Percentiles rank a stretch among this genome's conserved stretches.
phyloP scores from a whole-genome alignment of 2,329 filamentous ascomycete species.

The Meredithiella fracta region DNA sequence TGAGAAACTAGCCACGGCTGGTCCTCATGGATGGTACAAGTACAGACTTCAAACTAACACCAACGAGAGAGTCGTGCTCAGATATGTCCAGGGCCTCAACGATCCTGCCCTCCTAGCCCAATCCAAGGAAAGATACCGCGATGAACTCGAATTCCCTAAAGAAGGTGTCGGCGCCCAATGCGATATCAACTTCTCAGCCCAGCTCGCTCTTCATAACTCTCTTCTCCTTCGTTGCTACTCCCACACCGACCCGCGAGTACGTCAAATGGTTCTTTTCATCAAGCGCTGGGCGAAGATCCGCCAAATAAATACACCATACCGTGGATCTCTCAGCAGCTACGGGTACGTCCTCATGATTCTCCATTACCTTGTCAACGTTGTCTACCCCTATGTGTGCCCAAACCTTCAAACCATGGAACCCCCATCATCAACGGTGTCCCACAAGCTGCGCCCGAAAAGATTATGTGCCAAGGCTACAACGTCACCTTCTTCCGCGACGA shows the following conservation, averaged over 20 bases:
- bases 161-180: slow-evolving; percentile 66
- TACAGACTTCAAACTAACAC: slow-evolving; percentile 23
- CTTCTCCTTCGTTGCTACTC: slow-evolving; percentile 69
- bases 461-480: slow-evolving; percentile 45
- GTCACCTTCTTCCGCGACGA: slow-evolving; percentile 69
- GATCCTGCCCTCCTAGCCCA: slow-evolving; percentile 34
- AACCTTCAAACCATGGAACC: slow-evolving; percentile 54
- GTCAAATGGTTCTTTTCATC: slow-evolving; percentile 65
- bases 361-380: slow-evolving; percentile 76
- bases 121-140: slow-evolving; percentile 31
- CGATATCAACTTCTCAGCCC: slow-evolving; percentile 82
- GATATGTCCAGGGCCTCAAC: slow-evolving; percentile 28
- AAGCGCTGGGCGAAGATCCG: slow-evolving; percentile 82
- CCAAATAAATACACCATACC: slow-evolving; percentile 73
- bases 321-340: slow-evolving; percentile 74
- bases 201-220: slow-evolving; percentile 72
- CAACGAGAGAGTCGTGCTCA: slow-evolving; percentile 22
- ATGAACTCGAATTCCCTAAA: slow-evolving; percentile 62
- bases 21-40: slow-evolving; percentile 13
- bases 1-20: slow-evolving; percentile 5
- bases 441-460: slow-evolving; percentile 23
- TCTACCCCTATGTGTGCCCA: slow-evolving; percentile 62
- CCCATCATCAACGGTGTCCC: slow-evolving; percentile 23
- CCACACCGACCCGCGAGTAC: slow-evolving; percentile 59
- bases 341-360: slow-evolving; percentile 86